Percentiles rank a stretch among this genome's conserved stretches.
Conservation (phyloP, 176 grass and related monocot species). For the Secale cereale region DNA sequence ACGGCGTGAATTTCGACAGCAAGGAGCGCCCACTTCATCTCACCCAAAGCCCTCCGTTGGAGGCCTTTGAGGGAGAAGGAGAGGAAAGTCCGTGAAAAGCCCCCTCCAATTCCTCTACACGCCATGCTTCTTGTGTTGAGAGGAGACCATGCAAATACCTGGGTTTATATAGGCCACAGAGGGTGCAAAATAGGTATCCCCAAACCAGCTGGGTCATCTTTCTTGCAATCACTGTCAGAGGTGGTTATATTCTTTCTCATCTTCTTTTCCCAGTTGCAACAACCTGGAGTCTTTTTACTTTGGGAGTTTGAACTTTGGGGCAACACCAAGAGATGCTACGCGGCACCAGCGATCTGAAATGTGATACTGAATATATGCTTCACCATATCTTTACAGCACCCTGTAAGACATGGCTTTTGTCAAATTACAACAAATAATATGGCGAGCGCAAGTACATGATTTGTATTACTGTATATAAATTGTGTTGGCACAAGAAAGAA, state of each 20-base stretch:
- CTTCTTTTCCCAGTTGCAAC: constrained; percentile 21
- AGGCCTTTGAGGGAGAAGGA: constrained; percentile 61
- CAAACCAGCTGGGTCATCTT: not conserved
- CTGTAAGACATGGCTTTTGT: not conserved
- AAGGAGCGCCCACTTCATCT: constrained; percentile 21
- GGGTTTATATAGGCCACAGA: constrained; percentile 41
- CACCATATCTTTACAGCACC: not conserved
- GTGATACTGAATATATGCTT: constrained; percentile 6
- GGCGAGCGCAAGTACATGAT: not conserved
- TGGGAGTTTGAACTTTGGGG: constrained; percentile 30
- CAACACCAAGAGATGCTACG: not conserved
- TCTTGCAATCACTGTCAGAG: not conserved
- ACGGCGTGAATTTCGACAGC: not conserved
- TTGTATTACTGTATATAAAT: not conserved
- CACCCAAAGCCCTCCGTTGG: constrained; percentile 31
- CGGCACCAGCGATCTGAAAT: constrained; percentile 9
- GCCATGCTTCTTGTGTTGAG: constrained; percentile 5
- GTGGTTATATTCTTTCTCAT: constrained; percentile 32
- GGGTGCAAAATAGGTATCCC: not conserved
- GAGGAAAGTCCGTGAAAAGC: constrained; percentile 9
- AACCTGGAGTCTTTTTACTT: not conserved
- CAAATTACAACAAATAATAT: not conserved
- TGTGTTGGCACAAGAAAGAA: not conserved
- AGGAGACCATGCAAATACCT: constrained; percentile 17
- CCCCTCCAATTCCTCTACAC: not conserved